Evolutionary conservation across 2,329 filamentous ascomycete genomes (phyloP).

Genomic region (Ophiosphaerella korrae): DNA sequence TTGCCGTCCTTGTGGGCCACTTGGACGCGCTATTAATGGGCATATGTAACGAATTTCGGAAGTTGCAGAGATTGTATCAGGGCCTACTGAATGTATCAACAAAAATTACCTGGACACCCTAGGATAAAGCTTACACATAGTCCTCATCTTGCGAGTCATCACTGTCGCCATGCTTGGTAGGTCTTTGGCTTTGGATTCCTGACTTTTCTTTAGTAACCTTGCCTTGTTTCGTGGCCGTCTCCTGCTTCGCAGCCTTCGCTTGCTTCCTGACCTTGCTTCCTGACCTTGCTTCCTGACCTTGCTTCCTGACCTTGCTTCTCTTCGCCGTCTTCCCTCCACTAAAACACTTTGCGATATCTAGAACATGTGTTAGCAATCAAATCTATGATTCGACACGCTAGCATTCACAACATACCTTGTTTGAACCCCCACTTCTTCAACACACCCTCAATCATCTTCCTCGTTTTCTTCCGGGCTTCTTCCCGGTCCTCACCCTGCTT

Average conservation of each 20-base stretch:
- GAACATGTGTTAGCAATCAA: not conserved
- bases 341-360: not conserved
- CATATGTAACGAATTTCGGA: too few relatives aligned
- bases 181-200: not conserved
- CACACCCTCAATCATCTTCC: conserved; percentile 24
- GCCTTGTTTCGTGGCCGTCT: not conserved
- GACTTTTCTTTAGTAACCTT: not conserved
- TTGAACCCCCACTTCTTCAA: conserved; percentile 32
- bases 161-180: too few relatives aligned
- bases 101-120: too few relatives aligned
- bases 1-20: too few relatives aligned
- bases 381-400: not conserved
- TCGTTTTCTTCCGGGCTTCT: conserved; percentile 29
- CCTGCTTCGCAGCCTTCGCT: not conserved
- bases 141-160: too few relatives aligned
- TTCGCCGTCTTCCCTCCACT: not conserved
- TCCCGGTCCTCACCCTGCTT: conserved; percentile 20
- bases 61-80: too few relatives aligned
- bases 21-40: too few relatives aligned
- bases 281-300: not conserved
- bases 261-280: not conserved
- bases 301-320: not conserved
- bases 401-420: conserved; percentile 20
- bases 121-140: too few relatives aligned
- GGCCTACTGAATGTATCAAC: too few relatives aligned